phyloP scores from a whole-genome alignment of 208 protist genomes.

The Trypanosoma cruzi region DNA sequence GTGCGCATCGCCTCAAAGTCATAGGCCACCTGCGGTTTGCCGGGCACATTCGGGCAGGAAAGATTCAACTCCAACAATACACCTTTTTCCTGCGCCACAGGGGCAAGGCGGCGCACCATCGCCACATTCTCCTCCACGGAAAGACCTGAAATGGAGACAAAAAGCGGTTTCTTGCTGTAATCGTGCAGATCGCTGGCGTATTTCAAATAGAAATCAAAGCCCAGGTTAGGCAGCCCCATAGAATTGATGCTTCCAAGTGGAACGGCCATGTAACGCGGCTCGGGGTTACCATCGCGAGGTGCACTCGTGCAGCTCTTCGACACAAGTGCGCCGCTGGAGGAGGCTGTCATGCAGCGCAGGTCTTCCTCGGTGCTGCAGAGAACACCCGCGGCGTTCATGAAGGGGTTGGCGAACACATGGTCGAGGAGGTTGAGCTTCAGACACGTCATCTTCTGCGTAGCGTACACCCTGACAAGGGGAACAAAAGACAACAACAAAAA shows the following conservation, averaged over 20 bases:
- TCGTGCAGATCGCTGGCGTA: conserved; percentile 45
- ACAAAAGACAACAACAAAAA: conserved; percentile 21
- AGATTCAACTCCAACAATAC: conserved; percentile 87
- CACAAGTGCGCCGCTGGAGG: conserved; percentile 67
- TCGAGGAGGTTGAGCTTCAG: conserved; percentile 63
- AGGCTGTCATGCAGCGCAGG: conserved; percentile 56
- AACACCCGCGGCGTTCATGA: conserved; percentile 91
- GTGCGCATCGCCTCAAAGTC: conserved; percentile 78
- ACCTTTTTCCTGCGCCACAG: conserved; percentile 57
- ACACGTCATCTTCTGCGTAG: conserved; percentile 43
- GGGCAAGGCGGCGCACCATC: conserved; percentile 60
- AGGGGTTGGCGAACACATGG: conserved; percentile 74
- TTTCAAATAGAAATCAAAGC: conserved; percentile 78
- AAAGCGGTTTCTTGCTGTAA: conserved; percentile 69
- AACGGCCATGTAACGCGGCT: conserved; percentile 70
- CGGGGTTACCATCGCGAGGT: conserved; percentile 77
- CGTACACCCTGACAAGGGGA: neutral
- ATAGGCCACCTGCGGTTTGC: conserved; percentile 90
- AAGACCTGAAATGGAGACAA: conserved; percentile 85
- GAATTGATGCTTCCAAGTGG: conserved; percentile 89
- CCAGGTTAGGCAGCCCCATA: conserved; percentile 88
- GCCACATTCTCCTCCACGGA: conserved; percentile 73
- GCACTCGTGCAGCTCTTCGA: conserved; percentile 85
- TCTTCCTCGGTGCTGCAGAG: conserved; percentile 73
- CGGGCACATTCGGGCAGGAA: conserved; percentile 90